Percentiles rank a stretch among this genome's conserved stretches.
phyloP scores from a whole-genome alignment of 768 basidiomycete species.

The Panaeolus papilionaceus region DNA sequence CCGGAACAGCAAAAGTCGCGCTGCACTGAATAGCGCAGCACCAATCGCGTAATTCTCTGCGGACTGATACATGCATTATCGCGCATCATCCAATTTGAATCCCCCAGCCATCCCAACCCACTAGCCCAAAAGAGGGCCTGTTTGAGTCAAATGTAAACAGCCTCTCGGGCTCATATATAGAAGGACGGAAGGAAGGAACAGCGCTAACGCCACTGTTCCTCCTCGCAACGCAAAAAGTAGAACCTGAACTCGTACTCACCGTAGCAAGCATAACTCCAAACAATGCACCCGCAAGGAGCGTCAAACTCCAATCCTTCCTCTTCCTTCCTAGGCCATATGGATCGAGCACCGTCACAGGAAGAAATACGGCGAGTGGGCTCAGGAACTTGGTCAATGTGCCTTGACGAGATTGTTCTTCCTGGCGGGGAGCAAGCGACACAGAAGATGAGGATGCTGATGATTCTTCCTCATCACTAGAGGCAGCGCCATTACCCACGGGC shows the following conservation, averaged over 20 bases:
- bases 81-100: not conserved
- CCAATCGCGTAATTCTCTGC: constrained; percentile 10
- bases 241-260: constrained; percentile 45
- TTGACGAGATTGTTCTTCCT: not conserved
- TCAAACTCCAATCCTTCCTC: constrained; percentile 80
- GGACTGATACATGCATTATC: not conserved
- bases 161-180: not conserved
- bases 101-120: not conserved
- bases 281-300: constrained; percentile 65
- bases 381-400: constrained; percentile 46
- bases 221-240: not conserved
- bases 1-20: not conserved
- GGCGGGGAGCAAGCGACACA: not conserved
- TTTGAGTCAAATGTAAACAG: not conserved
- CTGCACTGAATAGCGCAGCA: not conserved
- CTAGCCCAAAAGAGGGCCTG: not conserved
- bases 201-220: not conserved
- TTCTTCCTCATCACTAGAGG: constrained; percentile 25
- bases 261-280: constrained; percentile 71
- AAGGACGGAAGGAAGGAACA: not conserved
- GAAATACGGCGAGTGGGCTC: constrained; percentile 73
- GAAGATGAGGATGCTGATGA: not conserved
- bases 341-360: constrained; percentile 59
- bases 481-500: constrained; percentile 21
- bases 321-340: constrained; percentile 39